Conservation (phyloP, 2,329 filamentous ascomycete genomes). For the Chaetomium strumarium region DNA sequence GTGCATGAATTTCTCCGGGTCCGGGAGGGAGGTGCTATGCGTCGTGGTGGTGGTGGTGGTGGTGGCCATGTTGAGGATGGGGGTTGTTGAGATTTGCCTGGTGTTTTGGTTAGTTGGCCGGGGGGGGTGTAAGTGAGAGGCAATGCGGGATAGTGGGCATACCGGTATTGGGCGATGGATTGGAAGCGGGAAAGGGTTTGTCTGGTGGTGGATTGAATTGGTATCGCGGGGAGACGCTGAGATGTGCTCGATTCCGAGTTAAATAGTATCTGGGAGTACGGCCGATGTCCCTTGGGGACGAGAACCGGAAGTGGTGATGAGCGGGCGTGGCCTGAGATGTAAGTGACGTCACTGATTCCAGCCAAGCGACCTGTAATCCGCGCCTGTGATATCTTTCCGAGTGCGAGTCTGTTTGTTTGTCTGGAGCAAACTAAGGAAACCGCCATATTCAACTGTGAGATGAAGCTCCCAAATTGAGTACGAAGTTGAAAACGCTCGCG, state of each 20-base stretch:
- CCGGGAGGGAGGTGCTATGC: neutral
- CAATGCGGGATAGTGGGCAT: neutral
- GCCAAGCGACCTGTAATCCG: neutral
- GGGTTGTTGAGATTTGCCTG: slow-evolving; percentile 2
- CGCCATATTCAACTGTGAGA: neutral
- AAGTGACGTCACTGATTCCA: slow-evolving; percentile 9
- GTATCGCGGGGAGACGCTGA: neutral
- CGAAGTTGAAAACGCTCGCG: too few relatives aligned
- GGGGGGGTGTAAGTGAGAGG: neutral
- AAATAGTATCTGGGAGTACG: neutral
- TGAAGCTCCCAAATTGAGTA: too few relatives aligned
- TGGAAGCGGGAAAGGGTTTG: neutral
- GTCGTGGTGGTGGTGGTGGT: neutral
- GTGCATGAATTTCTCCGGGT: slow-evolving; percentile 25
- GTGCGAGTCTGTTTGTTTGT: neutral
- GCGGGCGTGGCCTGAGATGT: neutral
- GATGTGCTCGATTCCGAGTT: neutral
- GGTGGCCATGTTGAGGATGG: slow-evolving; percentile 2
- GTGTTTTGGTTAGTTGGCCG: neutral
- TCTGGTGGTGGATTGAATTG: neutral
- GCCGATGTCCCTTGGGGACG: neutral
- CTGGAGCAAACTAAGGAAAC: neutral
- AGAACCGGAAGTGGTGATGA: slow-evolving; percentile 3
- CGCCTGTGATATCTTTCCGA: neutral
- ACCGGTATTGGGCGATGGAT: neutral